A percentile compares a stretch with the other conserved stretches of the same genome.
These are phyloP conservation scores for Iberis amara DNA, from an alignment of 441 rosid species.

Conservation along the genomic window DNA sequence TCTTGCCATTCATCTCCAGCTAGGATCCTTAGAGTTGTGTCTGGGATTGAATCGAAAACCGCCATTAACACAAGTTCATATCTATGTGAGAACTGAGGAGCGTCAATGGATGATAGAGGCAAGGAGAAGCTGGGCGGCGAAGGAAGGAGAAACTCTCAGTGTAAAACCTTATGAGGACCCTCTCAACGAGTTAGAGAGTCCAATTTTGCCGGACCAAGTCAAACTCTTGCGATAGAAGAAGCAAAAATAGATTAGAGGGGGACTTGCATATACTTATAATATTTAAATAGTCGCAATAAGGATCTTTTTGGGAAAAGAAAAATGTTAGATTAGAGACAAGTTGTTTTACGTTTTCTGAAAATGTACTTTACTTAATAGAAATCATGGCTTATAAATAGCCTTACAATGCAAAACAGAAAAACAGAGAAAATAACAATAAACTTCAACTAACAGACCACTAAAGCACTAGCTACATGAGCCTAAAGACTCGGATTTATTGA, in stretches of 20 bases:
- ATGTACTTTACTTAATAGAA: too few relatives aligned
- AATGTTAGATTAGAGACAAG: too few relatives aligned
- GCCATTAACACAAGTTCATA: conserved; percentile 34
- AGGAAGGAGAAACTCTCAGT: conserved; percentile 1
- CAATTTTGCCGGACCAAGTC: not conserved
- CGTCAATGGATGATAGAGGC: conserved; percentile 10
- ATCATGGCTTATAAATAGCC: too few relatives aligned
- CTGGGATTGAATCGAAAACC: conserved; percentile 20
- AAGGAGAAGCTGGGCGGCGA: conserved; percentile 22
- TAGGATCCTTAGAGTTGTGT: conserved; percentile 23
- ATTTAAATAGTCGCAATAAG: too few relatives aligned
- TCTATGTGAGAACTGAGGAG: conserved; percentile 13
- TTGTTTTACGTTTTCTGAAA: too few relatives aligned
- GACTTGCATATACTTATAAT: too few relatives aligned
- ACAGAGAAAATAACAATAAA: too few relatives aligned
- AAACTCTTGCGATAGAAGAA: not conserved
- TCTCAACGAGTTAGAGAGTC: not conserved
- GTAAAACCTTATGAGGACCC: conserved; percentile 19
- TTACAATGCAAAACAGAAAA: too few relatives aligned
- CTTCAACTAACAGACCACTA: too few relatives aligned
- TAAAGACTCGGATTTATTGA: too few relatives aligned
- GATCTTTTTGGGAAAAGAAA: too few relatives aligned
- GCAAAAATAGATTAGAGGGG: not conserved
- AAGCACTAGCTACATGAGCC: too few relatives aligned
- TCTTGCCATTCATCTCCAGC: conserved; percentile 66